Conservation (phyloP, 352 stramenopile genomes). For the Phytopythium helicoides region DNA sequence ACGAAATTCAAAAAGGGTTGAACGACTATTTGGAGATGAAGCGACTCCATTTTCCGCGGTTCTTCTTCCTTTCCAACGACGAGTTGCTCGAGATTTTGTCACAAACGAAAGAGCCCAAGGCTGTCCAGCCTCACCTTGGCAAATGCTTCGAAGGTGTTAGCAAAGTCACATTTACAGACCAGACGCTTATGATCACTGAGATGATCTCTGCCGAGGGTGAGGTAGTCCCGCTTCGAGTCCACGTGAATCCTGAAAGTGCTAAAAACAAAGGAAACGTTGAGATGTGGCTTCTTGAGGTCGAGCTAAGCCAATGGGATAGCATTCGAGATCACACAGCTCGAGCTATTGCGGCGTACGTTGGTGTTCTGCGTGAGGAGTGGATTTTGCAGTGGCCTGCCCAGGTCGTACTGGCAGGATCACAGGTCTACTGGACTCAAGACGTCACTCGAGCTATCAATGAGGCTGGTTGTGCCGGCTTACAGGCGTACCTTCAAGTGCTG, state of each 20-base stretch:
- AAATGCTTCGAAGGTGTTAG: slow-evolving; percentile 92
- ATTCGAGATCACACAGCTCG: slow-evolving; percentile 90
- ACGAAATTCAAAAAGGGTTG: slow-evolving; percentile 93
- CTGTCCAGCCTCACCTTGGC: slow-evolving; percentile 90
- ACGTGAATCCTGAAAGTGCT: slow-evolving; percentile 88
- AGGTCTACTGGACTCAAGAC: slow-evolving; percentile 95
- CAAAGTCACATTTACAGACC: slow-evolving; percentile 90
- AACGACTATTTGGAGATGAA: slow-evolving; percentile 95
- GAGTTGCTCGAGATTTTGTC: slow-evolving; percentile 93
- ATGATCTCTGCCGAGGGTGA: slow-evolving; percentile 94
- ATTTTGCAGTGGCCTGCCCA: slow-evolving; percentile 94
- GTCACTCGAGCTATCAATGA: slow-evolving; percentile 84
- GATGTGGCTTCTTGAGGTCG: slow-evolving; percentile 92
- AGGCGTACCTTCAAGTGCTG: slow-evolving; percentile 76
- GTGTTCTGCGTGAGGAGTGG: slow-evolving; percentile 82
- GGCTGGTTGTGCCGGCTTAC: slow-evolving; percentile 67
- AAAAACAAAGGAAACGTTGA: slow-evolving; percentile 96
- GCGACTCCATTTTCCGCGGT: slow-evolving; percentile 90
- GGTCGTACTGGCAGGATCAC: slow-evolving; percentile 90
- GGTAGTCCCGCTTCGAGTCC: slow-evolving; percentile 73
- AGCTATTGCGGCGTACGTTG: slow-evolving; percentile 84
- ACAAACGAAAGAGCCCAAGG: slow-evolving; percentile 92
- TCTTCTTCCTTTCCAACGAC: slow-evolving; percentile 95
- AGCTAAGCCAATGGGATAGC: slow-evolving; percentile 90
- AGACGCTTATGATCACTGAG: slow-evolving; percentile 88